A percentile compares a stretch with the other conserved stretches of the same genome.
Conservation (phyloP, 225 moss, liverwort and hornwort genomes). For the Antitrichia curtipendula region DNA sequence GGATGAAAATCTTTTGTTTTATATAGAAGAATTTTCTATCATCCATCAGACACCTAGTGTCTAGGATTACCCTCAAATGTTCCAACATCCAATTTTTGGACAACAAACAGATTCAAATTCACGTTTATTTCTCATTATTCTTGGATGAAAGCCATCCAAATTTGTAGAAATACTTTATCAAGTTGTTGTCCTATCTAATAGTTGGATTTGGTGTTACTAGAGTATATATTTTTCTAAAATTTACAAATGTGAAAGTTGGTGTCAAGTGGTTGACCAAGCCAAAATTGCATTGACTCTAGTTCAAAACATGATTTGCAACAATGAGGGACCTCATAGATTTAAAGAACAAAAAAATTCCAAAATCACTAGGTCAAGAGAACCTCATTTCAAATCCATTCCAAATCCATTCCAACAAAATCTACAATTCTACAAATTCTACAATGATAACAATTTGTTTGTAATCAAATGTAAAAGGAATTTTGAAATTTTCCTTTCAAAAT, state of each 20-base stretch:
- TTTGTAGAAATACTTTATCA: neutral
- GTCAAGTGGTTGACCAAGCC: too few relatives aligned
- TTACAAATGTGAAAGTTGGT: too few relatives aligned
- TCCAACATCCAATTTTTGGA: neutral
- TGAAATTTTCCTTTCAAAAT: too few relatives aligned
- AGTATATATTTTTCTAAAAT: neutral
- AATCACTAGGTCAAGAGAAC: neutral
- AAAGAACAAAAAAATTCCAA: neutral
- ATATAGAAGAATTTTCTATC: too few relatives aligned
- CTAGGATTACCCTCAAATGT: too few relatives aligned
- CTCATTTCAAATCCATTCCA: neutral
- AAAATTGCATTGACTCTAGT: too few relatives aligned
- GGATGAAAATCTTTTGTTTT: neutral
- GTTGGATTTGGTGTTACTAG: neutral
- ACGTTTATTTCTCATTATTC: neutral
- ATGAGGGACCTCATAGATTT: too few relatives aligned
- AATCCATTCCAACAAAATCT: neutral
- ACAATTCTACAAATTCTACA: too few relatives aligned
- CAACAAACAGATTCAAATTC: neutral
- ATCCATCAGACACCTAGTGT: neutral
- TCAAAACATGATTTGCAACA: too few relatives aligned
- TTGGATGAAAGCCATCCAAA: neutral
- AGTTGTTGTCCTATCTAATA: neutral
- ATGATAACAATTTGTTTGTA: too few relatives aligned
- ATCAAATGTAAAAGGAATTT: too few relatives aligned